Evolutionary conservation across 2,329 filamentous ascomycete genomes (phyloP).

Genomic region (Diaporthe aspalathi): DNA sequence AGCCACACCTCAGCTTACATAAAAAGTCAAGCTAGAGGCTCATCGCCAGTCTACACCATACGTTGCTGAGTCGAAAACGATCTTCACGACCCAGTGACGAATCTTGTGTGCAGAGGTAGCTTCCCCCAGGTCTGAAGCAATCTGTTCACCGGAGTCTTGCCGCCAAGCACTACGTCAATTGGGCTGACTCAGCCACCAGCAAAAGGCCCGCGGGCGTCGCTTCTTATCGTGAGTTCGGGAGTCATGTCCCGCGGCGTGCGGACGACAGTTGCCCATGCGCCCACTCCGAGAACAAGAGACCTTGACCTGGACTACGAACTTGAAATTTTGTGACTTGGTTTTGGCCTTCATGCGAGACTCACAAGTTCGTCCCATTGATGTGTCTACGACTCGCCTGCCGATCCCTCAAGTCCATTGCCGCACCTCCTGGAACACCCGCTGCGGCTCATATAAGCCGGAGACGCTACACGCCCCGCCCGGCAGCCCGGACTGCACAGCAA

Average conservation of each 20-base stretch:
- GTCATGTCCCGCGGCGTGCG: not conserved
- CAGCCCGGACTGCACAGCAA: not conserved
- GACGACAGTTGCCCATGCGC: not conserved
- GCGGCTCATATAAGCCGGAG: slow-evolving; percentile 32
- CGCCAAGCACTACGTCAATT: not conserved
- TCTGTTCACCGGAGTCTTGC: not conserved
- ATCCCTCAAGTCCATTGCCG: slow-evolving; percentile 22
- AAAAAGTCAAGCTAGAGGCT: not conserved
- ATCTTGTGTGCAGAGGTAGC: not conserved
- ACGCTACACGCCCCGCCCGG: slow-evolving; percentile 4
- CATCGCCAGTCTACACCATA: not conserved
- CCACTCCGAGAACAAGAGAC: not conserved
- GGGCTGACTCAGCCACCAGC: slow-evolving; percentile 28
- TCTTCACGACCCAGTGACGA: not conserved
- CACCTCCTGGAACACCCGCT: slow-evolving; percentile 10
- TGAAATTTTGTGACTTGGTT: not conserved
- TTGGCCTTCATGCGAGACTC: not conserved
- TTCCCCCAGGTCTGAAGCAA: not conserved
- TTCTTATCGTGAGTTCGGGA: slow-evolving; percentile 11
- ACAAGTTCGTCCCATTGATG: slow-evolving; percentile 26
- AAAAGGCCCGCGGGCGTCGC: not conserved
- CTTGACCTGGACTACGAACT: not conserved
- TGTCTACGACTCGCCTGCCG: slow-evolving; percentile 16
- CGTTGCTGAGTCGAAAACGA: not conserved
- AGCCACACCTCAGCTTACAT: not conserved